Evolutionary conservation across 352 stramenopile genomes (phyloP), one percentile per base, ranked within the genome.

Genomic region (Pythium pyrilobum): DNA sequence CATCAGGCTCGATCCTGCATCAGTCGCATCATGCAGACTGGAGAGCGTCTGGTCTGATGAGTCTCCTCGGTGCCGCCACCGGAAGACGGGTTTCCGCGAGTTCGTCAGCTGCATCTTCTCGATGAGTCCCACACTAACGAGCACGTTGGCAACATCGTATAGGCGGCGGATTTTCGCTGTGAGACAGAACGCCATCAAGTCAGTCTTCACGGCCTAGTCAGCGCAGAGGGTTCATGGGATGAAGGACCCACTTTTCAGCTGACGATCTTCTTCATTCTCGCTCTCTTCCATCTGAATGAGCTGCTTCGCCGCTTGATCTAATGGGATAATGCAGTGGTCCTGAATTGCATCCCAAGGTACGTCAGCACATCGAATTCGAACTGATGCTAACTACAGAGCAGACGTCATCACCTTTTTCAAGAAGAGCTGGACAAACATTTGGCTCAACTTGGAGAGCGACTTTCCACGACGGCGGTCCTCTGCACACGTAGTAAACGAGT

Each of bases 111-210:
- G 84, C 31, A 92, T 59, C 54, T 97, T 97, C 55, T 95, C 80
- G 29, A 97, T 92, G 31, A 98, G 74, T 0, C 92, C 91, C 13
- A 98, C 77, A 44, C 81, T 92, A 3, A 94, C 76, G 21, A 98
- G 82, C 8, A 98, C 95, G 66, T 99, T 98, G 10, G 95, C 96
- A 64, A 99, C 97, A 54, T 99, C 96, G 56, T 99, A 99, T 24
- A 99, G 81, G 23, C 96, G 81, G 16, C 96, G 87, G 56, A 98
- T 97, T 59, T 98, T 98, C 41, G 95, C 84, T 94, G 63, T 23
- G 29, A 27, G 36, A n/a, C 9, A 32, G 31, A 7, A 29, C 18
- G n/a, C n/a, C n/a, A n/a, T n/a, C n/a, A n/a, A n/a, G n/a, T n/a
- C n/a, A n/a, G n/a, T n/a, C n/a, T 28, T n/a, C 6, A 43, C 21